phyloP scores from a whole-genome alignment of 768 basidiomycete genomes.

The Tricholoma sp. region DNA sequence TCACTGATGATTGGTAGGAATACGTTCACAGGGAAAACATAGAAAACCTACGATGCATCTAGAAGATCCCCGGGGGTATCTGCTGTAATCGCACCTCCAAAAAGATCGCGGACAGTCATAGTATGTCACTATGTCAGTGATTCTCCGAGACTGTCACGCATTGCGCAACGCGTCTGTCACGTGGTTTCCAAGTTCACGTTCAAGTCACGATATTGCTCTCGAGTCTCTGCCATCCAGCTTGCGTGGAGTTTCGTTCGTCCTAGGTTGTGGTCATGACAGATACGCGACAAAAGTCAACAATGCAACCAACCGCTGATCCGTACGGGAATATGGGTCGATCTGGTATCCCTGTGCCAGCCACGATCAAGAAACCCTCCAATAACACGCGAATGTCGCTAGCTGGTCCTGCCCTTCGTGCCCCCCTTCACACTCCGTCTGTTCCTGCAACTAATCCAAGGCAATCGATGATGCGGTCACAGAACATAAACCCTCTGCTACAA shows the following conservation, averaged over 20 bases:
- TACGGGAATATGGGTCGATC: constrained; percentile 47
- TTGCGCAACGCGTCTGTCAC: constrained; percentile 29
- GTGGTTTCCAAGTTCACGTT: background rate
- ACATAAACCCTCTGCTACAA: constrained; percentile 59
- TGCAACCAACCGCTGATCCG: constrained; percentile 49
- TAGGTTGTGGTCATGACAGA: constrained; percentile 32
- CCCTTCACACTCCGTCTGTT: constrained; percentile 34
- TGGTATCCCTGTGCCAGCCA: constrained; percentile 69
- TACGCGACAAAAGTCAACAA: constrained; percentile 48
- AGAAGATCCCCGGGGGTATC: constrained; percentile 51
- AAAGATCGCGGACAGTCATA: constrained; percentile 46
- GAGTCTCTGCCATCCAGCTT: too few species aligned
- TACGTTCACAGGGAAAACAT: background rate
- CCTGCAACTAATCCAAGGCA: constrained; percentile 56
- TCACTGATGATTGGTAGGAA: constrained; percentile 24
- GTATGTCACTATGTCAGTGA: too few species aligned
- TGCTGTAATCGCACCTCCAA: constrained; percentile 81
- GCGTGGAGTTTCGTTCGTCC: too few species aligned
- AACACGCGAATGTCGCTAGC: constrained; percentile 65
- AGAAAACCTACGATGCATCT: constrained; percentile 77
- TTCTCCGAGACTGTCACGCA: constrained; percentile 9
- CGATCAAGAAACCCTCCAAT: constrained; percentile 63
- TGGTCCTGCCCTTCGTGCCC: constrained; percentile 66
- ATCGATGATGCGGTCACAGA: constrained; percentile 67
- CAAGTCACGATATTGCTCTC: too few species aligned